Base-by-base conservation (phyloP, 2,329 filamentous ascomycete species). In the Tolypocladium guangdongense region DNA sequence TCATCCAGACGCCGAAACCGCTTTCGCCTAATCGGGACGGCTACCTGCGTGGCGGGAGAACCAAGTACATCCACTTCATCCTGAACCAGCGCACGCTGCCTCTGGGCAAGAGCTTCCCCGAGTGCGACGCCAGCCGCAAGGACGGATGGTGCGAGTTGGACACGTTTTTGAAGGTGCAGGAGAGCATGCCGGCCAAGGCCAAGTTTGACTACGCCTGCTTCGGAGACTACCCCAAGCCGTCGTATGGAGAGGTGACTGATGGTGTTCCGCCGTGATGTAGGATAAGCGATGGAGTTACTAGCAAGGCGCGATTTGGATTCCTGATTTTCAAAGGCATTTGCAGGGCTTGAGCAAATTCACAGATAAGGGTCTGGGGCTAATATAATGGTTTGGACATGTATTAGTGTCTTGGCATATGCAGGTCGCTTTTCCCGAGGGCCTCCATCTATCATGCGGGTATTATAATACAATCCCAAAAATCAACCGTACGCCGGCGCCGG, bases 121-220 rank as follows among this genome's bases (percentile, higher is more conserved):
- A 82, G 55, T 90, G 87, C 60, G 84, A 80, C 39, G 68, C 59
- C 1, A 64, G 75, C 12, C 71, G 87, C 5, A 78, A 83, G 45
- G 87, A 90, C 65, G 87, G 87, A 0, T 90, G 87, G 86, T 90
- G 87, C 64, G 86, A 90, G 63, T 66, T 90, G 49, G 75, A 76
- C 3, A 83, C 83, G 0, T 90, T 90, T 61, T 62, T 90, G 45
- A 66, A 78, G 56, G 72, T 83, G 6, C 82, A 86, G 69, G 74
- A 81, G 55, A 71, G 70, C 56, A 83, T 83, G 74, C 66, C 80
- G 37, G 74, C 71, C 20, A 69, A 75, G 56, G 83, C 84, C 4
- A 68, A 79, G 60, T 90, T 79, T 61, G 78, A 87, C 18, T 77
- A 80, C 62, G 78, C 83, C 38, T 91, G 87, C 63, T 83, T 81